phyloP scores from a whole-genome alignment of 768 basidiomycete genomes.

The Cyclocybe cylindracea region DNA sequence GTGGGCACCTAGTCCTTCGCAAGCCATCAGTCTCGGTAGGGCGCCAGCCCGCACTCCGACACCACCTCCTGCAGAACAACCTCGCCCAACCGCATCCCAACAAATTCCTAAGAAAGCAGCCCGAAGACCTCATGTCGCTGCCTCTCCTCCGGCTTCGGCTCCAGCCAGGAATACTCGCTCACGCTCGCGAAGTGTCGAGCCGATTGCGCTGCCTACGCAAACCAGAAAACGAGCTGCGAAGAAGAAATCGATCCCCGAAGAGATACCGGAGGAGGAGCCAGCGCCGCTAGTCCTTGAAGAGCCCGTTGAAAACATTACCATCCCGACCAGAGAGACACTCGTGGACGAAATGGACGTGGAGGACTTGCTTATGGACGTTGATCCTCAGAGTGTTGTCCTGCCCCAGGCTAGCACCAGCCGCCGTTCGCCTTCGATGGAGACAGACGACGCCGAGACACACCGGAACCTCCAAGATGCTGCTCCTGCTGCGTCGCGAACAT shows the following conservation, averaged over 20 bases:
- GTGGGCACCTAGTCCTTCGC: background rate
- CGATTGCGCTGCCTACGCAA: conserved; percentile 10
- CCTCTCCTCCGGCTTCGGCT: conserved; percentile 11
- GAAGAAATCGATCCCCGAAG: conserved; percentile 9
- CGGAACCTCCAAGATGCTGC: background rate
- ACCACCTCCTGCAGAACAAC: conserved; percentile 1
- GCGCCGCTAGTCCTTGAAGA: background rate
- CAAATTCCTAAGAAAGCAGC: conserved; percentile 11
- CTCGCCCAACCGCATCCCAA: conserved; percentile 7
- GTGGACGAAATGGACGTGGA: conserved; percentile 29
- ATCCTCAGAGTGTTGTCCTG: conserved; percentile 5
- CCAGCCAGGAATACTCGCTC: conserved; percentile 36
- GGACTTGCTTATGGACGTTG: conserved; percentile 22
- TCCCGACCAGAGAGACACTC: conserved; percentile 17
- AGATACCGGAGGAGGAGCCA: conserved; percentile 5
- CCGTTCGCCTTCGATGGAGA: conserved; percentile 22
- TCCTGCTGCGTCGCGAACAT: background rate
- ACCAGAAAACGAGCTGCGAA: conserved; percentile 4
- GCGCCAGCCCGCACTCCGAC: background rate
- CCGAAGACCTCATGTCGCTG: conserved; percentile 4
- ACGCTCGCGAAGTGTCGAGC: conserved; percentile 32
- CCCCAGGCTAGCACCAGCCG: background rate
- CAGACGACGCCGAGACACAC: conserved; percentile 30
- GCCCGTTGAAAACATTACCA: background rate
- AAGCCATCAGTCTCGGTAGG: background rate